Percentiles rank a stretch among this genome's conserved stretches.
Conservation (phyloP, 352 stramenopile species). For the Thraustotheca clavata region DNA sequence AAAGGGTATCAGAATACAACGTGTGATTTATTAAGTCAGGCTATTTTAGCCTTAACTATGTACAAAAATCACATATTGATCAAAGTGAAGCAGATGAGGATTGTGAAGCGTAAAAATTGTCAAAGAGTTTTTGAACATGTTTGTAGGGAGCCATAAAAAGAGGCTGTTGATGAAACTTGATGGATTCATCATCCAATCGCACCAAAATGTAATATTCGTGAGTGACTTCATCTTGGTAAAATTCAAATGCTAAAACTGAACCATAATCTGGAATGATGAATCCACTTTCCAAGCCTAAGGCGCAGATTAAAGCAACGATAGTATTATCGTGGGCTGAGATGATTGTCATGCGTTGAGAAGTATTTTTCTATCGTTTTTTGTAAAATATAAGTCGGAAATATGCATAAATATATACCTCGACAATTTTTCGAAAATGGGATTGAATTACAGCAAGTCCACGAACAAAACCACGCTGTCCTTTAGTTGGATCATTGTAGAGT, state of each 20-base stretch:
- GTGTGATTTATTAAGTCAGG: too few relatives aligned
- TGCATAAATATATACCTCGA: constrained; percentile 20
- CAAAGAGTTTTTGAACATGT: not conserved
- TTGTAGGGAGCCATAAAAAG: constrained; percentile 32
- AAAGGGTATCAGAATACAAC: too few relatives aligned
- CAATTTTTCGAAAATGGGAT: constrained; percentile 29
- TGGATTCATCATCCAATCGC: constrained; percentile 38
- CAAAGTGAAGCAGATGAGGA: not conserved
- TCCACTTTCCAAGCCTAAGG: constrained; percentile 42
- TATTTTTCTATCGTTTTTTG: constrained; percentile 24
- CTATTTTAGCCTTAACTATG: too few relatives aligned
- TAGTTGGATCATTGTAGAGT: constrained; percentile 56
- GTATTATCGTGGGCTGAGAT: constrained; percentile 79
- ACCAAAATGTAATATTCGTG: constrained; percentile 39
- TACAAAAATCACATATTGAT: too few relatives aligned
- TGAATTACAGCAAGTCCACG: constrained; percentile 47
- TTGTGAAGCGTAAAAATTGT: not conserved
- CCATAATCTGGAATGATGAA: constrained; percentile 51
- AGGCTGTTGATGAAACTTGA: constrained; percentile 33
- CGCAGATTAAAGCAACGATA: constrained; percentile 55
- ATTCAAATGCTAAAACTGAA: constrained; percentile 65
- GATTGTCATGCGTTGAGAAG: constrained; percentile 48
- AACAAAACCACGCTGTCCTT: constrained; percentile 53
- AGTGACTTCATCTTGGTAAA: constrained; percentile 38
- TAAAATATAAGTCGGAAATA: constrained; percentile 12